phyloP scores from a whole-genome alignment of 805 yeast genomes.

The Lachancea sp. region DNA sequence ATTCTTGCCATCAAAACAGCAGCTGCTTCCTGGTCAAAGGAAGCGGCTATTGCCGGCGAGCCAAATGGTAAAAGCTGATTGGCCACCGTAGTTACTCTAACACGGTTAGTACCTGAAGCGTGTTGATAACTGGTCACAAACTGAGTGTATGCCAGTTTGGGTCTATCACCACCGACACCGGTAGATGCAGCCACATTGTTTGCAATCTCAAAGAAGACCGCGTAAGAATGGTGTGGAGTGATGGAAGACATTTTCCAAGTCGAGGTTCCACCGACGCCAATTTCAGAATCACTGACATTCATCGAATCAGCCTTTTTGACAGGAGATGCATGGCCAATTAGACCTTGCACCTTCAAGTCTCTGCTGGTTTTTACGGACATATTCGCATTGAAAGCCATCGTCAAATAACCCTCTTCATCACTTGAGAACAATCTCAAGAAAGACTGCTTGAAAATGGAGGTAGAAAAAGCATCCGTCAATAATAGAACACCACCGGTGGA shows the following conservation, averaged over 20 bases:
- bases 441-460: slow-evolving; percentile 90
- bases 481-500: slow-evolving; percentile 86
- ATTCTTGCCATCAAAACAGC: slow-evolving; percentile 89
- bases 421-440: slow-evolving; percentile 79
- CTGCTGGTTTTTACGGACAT: slow-evolving; percentile 81
- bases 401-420: slow-evolving; percentile 80
- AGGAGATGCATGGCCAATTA: slow-evolving; percentile 89
- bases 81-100: slow-evolving; percentile 82
- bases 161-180: slow-evolving; percentile 21
- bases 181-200: slow-evolving; percentile 30
- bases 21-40: slow-evolving; percentile 99
- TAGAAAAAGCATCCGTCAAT: slow-evolving; percentile 87
- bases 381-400: slow-evolving; percentile 86
- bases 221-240: slow-evolving; percentile 85
- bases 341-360: slow-evolving; percentile 84
- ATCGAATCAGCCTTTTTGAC: slow-evolving; percentile 53
- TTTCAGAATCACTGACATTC: slow-evolving; percentile 84
- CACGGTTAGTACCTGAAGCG: slow-evolving; percentile 82
- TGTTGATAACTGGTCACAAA: slow-evolving; percentile 91
- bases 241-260: slow-evolving; percentile 81
- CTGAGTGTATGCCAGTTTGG: slow-evolving; percentile 55
- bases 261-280: slow-evolving; percentile 90
- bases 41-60: slow-evolving; percentile 45
- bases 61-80: slow-evolving; percentile 49
- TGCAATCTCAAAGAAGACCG: slow-evolving; percentile 78